Evolutionary conservation across 495 filamentous ascomycete species (phyloP).

Genomic region (Pseudomonodictys pantanalensis): DNA sequence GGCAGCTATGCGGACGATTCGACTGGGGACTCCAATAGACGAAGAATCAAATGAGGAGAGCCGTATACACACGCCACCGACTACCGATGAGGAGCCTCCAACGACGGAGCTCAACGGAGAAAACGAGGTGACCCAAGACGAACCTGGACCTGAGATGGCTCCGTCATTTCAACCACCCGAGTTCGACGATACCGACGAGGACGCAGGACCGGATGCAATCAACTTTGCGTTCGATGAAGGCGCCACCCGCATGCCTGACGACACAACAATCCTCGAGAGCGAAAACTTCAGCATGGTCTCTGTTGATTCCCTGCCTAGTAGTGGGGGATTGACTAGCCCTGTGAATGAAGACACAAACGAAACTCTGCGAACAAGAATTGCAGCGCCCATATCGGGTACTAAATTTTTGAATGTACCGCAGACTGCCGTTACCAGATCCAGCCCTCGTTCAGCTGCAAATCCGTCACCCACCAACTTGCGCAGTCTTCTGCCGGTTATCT

Average conservation of each 20-base stretch:
- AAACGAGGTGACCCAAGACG: background rate
- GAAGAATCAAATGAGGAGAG: background rate
- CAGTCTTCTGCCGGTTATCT: background rate
- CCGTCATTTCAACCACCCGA: background rate
- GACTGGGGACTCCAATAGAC: background rate
- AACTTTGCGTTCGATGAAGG: constrained; percentile 27
- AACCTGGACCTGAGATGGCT: too few relatives aligned
- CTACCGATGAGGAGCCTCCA: constrained; percentile 10
- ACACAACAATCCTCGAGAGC: constrained; percentile 39
- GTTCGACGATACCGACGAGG: background rate
- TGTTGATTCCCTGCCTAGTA: constrained; percentile 38
- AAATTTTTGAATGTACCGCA: constrained; percentile 3
- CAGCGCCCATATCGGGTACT: background rate
- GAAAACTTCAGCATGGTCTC: constrained; percentile 45
- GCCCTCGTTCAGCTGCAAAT: background rate
- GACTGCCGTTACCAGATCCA: background rate
- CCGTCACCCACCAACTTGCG: background rate
- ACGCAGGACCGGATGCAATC: constrained; percentile 10
- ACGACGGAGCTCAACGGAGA: background rate
- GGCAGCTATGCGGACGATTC: background rate
- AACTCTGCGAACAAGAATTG: background rate
- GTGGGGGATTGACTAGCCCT: constrained; percentile 17
- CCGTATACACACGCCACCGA: constrained; percentile 3
- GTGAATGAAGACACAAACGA: background rate
- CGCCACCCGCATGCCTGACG: constrained; percentile 21